phyloP scores from a whole-genome alignment of 352 stramenopile species.

The Globisporangium spinosum region DNA sequence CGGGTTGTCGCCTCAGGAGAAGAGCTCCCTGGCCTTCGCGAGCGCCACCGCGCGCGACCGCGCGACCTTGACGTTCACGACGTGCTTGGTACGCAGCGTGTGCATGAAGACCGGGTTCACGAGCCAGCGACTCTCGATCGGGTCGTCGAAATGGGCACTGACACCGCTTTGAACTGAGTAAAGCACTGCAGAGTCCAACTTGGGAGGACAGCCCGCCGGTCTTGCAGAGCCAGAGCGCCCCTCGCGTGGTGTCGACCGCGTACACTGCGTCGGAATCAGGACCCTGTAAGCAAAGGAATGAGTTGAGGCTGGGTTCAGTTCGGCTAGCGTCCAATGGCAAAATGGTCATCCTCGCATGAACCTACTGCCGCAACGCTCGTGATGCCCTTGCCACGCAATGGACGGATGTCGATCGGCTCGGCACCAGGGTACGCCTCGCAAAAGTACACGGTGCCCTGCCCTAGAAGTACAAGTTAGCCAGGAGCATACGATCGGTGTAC shows the following conservation, averaged over 20 bases:
- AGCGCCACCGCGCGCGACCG: constrained; percentile 68
- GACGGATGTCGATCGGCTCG: constrained; percentile 50
- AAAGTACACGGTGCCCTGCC: constrained; percentile 68
- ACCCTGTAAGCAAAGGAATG: constrained; percentile 24
- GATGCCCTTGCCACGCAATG: constrained; percentile 61
- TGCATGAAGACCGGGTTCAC: constrained; percentile 68
- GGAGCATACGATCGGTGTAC: neutral
- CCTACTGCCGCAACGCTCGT: constrained; percentile 17
- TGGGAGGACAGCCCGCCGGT: constrained; percentile 63
- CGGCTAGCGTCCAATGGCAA: neutral
- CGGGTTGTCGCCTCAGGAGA: constrained; percentile 94
- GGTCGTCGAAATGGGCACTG: constrained; percentile 30
- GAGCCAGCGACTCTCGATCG: constrained; percentile 63
- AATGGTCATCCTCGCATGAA: too few species aligned
- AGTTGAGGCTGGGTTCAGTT: neutral
- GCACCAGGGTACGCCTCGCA: constrained; percentile 39
- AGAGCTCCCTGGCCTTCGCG: constrained; percentile 85
- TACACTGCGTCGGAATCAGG: constrained; percentile 72
- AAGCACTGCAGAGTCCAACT: constrained; percentile 52
- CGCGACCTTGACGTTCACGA: constrained; percentile 47
- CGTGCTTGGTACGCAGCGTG: constrained; percentile 51
- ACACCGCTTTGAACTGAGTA: constrained; percentile 15
- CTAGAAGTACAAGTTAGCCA: constrained; percentile 13
- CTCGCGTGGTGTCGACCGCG: constrained; percentile 47
- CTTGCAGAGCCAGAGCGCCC: constrained; percentile 68